Evolutionary conservation across 495 filamentous ascomycete genomes (phyloP), one percentile per base, ranked within the genome.

Genomic region (Talaromyces stipitatus): DNA sequence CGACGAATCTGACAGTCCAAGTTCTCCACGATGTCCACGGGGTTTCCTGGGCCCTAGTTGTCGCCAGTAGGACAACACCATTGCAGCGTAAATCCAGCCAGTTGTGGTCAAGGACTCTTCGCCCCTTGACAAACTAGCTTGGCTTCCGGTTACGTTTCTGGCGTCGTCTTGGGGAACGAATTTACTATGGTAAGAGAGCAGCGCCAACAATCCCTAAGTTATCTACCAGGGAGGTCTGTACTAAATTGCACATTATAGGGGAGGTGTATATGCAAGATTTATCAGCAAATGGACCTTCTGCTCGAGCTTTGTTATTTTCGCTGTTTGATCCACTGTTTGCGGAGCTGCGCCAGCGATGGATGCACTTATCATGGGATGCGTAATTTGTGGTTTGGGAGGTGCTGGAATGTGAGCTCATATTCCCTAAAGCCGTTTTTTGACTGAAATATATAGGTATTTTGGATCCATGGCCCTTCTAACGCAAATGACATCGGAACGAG

Each of bases 11-110:
- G n/a, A 45, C 38, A 18, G n/a, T 20, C 38, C 38, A 18, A 9
- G 8, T 45, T 14, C 5, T 14, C 38, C 38, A 14, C 5, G n/a
- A 18, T 14, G 38, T 45, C 8, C 38, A 45, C 38, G 38, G 38
- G 5, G 5, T 45, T 10, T 14, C 38, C 51, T 57, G 59, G 59
- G 50, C 50, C 14, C 2, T 57, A 29, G 48, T 60, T 32, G 14
- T 57, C 3, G 14, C 52, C 23, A 57, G 54, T 23, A 61, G 5
- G 82, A 85, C 62, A 79, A 79, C 43, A 85, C 82, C 54, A 78
- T 84, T 18, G 79, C 80, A 4, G 82, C 82, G 30, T 75, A 81
- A 50, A 68, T 84, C 27, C 77, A 81, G 61, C 73, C 72, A 18
- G 69, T 68, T 2, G 76, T 83, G 10, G 65, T 82, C 48, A 69